Conservation (phyloP, 805 yeast genomes). For the Starmerella riodocensis region DNA sequence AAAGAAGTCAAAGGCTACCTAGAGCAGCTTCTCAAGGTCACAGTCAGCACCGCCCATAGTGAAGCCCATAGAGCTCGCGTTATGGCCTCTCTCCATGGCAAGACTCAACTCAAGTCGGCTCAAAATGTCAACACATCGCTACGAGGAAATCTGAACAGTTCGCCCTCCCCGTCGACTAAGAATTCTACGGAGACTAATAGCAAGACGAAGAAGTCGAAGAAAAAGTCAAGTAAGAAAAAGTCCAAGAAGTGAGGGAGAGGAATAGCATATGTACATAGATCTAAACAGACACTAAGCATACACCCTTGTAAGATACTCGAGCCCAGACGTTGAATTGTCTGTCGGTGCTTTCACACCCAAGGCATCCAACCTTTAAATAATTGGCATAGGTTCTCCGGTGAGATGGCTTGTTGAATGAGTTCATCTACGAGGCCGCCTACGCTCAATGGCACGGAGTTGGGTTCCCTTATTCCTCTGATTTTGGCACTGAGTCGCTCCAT, state of each 20-base stretch:
- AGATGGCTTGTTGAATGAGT: slow-evolving; percentile 68
- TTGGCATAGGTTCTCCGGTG: slow-evolving; percentile 52
- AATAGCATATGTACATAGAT: neutral
- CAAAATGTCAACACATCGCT: no score
- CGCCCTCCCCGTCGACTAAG: neutral
- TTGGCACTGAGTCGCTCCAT: slow-evolving; percentile 61
- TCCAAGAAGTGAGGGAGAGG: neutral
- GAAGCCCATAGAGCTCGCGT: neutral
- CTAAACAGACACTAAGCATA: no score
- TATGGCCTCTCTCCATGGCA: neutral
- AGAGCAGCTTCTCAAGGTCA: slow-evolving; percentile 39
- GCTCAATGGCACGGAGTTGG: slow-evolving; percentile 76
- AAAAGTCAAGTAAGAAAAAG: neutral
- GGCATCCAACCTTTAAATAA: slow-evolving; percentile 96
- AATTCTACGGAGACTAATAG: neutral
- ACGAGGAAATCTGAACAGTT: no score
- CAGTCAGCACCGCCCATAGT: slow-evolving; percentile 27
- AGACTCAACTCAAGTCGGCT: neutral
- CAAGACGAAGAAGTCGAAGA: slow-evolving; percentile 1
- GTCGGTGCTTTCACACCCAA: slow-evolving; percentile 33
- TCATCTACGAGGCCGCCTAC: slow-evolving; percentile 88
- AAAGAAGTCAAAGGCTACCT: slow-evolving; percentile 56
- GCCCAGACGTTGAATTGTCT: neutral
- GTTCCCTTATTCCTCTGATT: slow-evolving; percentile 67
- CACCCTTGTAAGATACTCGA: neutral